Evolutionary conservation across 345 rosid genomes (phyloP).

Genomic region (Populus tremula): DNA sequence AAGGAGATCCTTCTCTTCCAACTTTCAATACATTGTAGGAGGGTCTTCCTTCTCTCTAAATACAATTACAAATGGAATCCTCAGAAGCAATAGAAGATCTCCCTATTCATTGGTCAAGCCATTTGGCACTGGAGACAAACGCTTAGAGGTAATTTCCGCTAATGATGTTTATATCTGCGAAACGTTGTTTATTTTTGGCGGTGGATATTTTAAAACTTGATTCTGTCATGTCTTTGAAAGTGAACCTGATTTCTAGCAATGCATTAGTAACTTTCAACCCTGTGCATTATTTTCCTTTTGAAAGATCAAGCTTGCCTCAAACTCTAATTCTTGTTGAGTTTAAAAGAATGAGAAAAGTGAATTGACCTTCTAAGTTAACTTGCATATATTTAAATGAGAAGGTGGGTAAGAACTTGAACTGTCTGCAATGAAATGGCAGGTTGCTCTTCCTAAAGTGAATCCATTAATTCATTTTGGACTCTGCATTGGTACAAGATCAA

Average conservation of each 20-base stretch:
- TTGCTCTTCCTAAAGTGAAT: constrained; percentile 48
- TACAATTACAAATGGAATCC: constrained; percentile 64
- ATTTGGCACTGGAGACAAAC: constrained; percentile 45
- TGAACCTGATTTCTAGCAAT: not conserved
- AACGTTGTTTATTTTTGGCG: not conserved
- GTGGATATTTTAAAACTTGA: not conserved
- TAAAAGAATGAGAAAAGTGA: not conserved
- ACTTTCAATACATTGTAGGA: constrained; percentile 75
- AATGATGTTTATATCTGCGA: not conserved
- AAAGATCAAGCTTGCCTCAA: not conserved
- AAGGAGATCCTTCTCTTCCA: constrained; percentile 58
- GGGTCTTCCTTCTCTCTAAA: constrained; percentile 67
- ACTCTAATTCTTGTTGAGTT: not conserved
- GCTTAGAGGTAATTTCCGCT: constrained; percentile 50
- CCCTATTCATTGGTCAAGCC: constrained; percentile 62
- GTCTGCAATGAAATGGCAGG: constrained; percentile 32
- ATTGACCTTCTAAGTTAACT: not conserved
- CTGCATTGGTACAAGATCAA: constrained; percentile 78
- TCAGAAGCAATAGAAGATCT: constrained; percentile 55
- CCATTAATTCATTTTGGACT: constrained; percentile 84
- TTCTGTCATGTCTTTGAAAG: not conserved
- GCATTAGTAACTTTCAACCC: not conserved
- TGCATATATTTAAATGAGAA: not conserved
- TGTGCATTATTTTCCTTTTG: not conserved
- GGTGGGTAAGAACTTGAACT: not conserved